Conservation (phyloP, 768 basidiomycete species). For the Lentinus brumalis region DNA sequence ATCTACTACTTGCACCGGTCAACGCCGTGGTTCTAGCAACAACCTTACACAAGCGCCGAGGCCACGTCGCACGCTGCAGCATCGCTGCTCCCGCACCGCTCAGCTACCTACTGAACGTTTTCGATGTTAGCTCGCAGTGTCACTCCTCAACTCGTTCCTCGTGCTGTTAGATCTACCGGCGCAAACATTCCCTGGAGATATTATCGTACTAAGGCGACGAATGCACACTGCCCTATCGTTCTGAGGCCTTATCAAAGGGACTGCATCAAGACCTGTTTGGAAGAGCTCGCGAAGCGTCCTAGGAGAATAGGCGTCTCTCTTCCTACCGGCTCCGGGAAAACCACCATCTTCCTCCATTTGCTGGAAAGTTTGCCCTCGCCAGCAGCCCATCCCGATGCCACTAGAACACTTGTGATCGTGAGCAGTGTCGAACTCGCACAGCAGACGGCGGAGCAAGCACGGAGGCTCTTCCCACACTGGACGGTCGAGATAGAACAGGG, state of each 20-base stretch:
- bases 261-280: slow-evolving; percentile 75
- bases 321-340: slow-evolving; percentile 87
- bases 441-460: slow-evolving; percentile 78
- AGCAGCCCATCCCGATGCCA: slow-evolving; percentile 42
- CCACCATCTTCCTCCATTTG: slow-evolving; percentile 86
- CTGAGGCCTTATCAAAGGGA: slow-evolving; percentile 86
- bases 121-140: too few relatives aligned
- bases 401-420: slow-evolving; percentile 77
- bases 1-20: too few relatives aligned
- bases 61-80: too few relatives aligned
- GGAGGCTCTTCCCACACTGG: slow-evolving; percentile 67
- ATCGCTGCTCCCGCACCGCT: too few relatives aligned
- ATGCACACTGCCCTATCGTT: slow-evolving; percentile 3
- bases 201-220: background rate
- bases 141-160: too few relatives aligned
- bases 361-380: slow-evolving; percentile 63
- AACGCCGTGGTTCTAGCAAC: too few relatives aligned
- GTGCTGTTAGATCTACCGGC: too few relatives aligned
- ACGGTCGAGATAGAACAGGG: slow-evolving; percentile 93
- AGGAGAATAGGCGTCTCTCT: slow-evolving; percentile 82
- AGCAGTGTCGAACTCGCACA: slow-evolving; percentile 86
- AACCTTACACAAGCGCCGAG: too few relatives aligned
- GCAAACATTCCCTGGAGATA: too few relatives aligned
- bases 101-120: too few relatives aligned
- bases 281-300: slow-evolving; percentile 67